Conservation (phyloP, 495 filamentous ascomycete species). For the Parathielavia appendiculata region DNA sequence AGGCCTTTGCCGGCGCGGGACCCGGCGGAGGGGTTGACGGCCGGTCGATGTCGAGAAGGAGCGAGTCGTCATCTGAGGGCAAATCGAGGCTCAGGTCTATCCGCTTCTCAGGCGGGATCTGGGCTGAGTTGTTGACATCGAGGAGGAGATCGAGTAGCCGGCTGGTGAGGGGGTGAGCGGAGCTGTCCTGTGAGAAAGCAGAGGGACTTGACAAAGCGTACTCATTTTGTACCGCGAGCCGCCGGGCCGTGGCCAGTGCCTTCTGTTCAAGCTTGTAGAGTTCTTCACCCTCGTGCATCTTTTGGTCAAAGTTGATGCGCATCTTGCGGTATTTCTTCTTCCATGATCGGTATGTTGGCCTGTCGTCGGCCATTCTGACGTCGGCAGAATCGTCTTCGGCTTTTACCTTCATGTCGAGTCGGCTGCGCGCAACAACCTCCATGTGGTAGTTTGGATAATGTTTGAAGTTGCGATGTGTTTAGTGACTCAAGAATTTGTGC, state of each 20-base stretch:
- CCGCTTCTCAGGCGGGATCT: slow-evolving; percentile 67
- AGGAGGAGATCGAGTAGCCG: slow-evolving; percentile 78
- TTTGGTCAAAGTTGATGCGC: slow-evolving; percentile 75
- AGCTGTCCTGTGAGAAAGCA: neutral
- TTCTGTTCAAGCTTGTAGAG: slow-evolving; percentile 74
- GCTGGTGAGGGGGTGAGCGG: slow-evolving; percentile 35
- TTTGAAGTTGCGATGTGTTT: neutral
- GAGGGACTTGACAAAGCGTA: slow-evolving; percentile 25
- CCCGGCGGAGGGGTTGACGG: slow-evolving; percentile 25
- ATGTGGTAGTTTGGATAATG: slow-evolving; percentile 18
- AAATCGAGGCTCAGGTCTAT: slow-evolving; percentile 56
- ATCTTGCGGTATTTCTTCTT: slow-evolving; percentile 97
- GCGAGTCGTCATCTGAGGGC: slow-evolving; percentile 47
- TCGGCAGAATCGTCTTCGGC: slow-evolving; percentile 34
- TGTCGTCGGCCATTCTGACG: slow-evolving; percentile 33
- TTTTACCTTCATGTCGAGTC: slow-evolving; percentile 24
- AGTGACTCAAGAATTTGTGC: neutral
- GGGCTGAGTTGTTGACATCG: slow-evolving; percentile 75
- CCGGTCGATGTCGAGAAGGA: slow-evolving; percentile 32
- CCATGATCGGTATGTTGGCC: slow-evolving; percentile 41
- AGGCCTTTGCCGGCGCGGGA: slow-evolving; percentile 33
- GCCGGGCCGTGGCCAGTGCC: slow-evolving; percentile 65
- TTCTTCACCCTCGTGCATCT: slow-evolving; percentile 71
- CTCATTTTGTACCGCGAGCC: slow-evolving; percentile 85
- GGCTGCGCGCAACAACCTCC: slow-evolving; percentile 26